Conservation (phyloP, 352 stramenopile genomes). For the Globisporangium lucens region DNA sequence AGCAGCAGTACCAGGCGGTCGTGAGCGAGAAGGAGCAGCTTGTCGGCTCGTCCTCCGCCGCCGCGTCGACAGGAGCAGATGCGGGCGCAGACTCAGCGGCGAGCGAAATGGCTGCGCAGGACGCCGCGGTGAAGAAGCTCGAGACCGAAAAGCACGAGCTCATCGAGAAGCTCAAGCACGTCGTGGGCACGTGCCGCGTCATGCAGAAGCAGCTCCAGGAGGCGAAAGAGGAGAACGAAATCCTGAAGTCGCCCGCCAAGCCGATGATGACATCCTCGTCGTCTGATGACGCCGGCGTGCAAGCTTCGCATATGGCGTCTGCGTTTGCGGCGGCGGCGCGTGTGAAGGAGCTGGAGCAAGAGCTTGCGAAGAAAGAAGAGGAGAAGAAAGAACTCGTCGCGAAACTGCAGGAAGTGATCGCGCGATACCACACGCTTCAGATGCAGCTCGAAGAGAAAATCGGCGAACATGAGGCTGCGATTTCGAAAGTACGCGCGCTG, state of each 20-base stretch:
- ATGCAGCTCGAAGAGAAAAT: slow-evolving; percentile 49
- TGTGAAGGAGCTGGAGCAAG: slow-evolving; percentile 29
- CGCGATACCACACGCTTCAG: slow-evolving; percentile 47
- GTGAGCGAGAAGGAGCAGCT: slow-evolving; percentile 26
- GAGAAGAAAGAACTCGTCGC: slow-evolving; percentile 45
- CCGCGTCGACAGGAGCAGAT: background rate
- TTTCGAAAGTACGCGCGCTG: slow-evolving; percentile 52
- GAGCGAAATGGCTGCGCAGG: slow-evolving; percentile 19
- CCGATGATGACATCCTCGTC: slow-evolving; percentile 9
- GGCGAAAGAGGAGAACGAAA: slow-evolving; percentile 53
- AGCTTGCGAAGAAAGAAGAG: slow-evolving; percentile 37
- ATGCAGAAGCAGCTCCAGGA: slow-evolving; percentile 76
- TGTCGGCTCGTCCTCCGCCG: background rate
- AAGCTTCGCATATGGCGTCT: background rate
- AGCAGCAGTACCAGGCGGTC: slow-evolving; percentile 45
- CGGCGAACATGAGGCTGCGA: slow-evolving; percentile 39
- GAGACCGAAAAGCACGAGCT: slow-evolving; percentile 70
- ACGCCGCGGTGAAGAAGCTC: slow-evolving; percentile 40
- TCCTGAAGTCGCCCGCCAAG: slow-evolving; percentile 34
- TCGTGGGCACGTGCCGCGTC: slow-evolving; percentile 59
- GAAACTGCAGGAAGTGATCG: slow-evolving; percentile 53
- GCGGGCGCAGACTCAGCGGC: slow-evolving; percentile 3
- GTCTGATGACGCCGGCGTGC: background rate
- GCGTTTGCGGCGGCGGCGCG: slow-evolving; percentile 23
- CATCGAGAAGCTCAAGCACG: slow-evolving; percentile 73